Conservation (phyloP, 352 stramenopile genomes). For the Nothophytophthora sp. region DNA sequence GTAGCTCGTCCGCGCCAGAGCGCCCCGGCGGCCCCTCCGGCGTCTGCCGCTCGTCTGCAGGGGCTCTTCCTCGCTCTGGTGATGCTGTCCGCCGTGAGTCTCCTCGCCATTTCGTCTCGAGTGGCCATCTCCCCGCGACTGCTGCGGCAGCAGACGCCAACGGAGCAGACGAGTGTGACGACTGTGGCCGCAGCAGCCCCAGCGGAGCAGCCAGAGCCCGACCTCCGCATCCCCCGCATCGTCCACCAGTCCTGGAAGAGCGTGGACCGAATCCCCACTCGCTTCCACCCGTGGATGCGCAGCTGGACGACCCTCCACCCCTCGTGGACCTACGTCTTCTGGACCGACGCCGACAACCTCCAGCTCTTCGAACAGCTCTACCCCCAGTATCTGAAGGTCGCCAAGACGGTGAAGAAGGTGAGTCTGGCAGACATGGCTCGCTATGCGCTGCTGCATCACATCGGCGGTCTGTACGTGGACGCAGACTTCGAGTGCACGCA, state of each 20-base stretch:
- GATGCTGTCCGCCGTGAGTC: constrained; percentile 12
- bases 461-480: constrained; percentile 56
- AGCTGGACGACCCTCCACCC: constrained; percentile 45
- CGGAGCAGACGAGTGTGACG: background rate
- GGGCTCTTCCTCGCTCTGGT: constrained; percentile 25
- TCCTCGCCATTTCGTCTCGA: constrained; percentile 13
- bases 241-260: constrained; percentile 68
- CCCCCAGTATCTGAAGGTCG: constrained; percentile 43
- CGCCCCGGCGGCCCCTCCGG: background rate
- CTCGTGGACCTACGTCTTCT: constrained; percentile 60
- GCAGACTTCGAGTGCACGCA: constrained; percentile 54
- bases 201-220: no score
- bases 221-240: constrained; percentile 43
- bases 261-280: constrained; percentile 34
- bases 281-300: constrained; percentile 59
- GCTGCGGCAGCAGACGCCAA: background rate
- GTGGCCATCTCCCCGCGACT: constrained; percentile 3
- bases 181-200: no score
- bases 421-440: constrained; percentile 51
- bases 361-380: constrained; percentile 48
- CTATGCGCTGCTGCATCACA: constrained; percentile 51
- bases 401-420: constrained; percentile 40
- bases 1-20: background rate
- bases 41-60: constrained; percentile 10
- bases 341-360: constrained; percentile 57